A percentile compares a stretch with the other conserved stretches of the same genome.
Evolutionary conservation across 2,329 filamentous ascomycete genomes (phyloP).

Genomic region (Neonectria faginata): DNA sequence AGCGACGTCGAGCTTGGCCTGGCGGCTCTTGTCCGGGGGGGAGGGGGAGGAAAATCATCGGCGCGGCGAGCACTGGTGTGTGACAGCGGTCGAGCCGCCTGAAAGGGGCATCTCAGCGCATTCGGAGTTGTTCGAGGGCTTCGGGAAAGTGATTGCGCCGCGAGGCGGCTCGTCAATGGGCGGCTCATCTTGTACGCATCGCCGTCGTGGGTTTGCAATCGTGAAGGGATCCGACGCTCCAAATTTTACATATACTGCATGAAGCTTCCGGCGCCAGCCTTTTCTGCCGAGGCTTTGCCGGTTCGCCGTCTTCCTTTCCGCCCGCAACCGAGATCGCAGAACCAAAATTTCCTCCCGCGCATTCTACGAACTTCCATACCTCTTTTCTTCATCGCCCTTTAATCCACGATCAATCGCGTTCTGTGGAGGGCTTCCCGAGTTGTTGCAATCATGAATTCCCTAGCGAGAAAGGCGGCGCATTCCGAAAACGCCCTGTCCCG

Average conservation of each 20-base stretch:
- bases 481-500: slow-evolving; percentile 57
- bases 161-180: slow-evolving; percentile 56
- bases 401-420: slow-evolving; percentile 41
- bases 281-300: slow-evolving; percentile 51
- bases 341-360: slow-evolving; percentile 53
- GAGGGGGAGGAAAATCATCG: slow-evolving; percentile 39
- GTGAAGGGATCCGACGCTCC: slow-evolving; percentile 35
- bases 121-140: slow-evolving; percentile 33
- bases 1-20: slow-evolving; percentile 47
- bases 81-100: slow-evolving; percentile 53
- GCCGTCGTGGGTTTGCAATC: slow-evolving; percentile 31
- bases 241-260: slow-evolving; percentile 42
- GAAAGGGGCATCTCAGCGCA: slow-evolving; percentile 37
- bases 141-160: slow-evolving; percentile 55
- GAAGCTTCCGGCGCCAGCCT: slow-evolving; percentile 13
- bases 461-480: slow-evolving; percentile 57
- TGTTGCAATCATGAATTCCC: slow-evolving; percentile 58
- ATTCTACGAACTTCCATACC: slow-evolving; percentile 47
- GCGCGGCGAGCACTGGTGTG: slow-evolving; percentile 51
- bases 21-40: slow-evolving; percentile 39
- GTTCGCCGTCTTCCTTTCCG: slow-evolving; percentile 50
- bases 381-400: slow-evolving; percentile 44
- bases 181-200: slow-evolving; percentile 58
- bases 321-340: slow-evolving; percentile 53
- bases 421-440: slow-evolving; percentile 45